Evolutionary conservation across 2,329 filamentous ascomycete species (phyloP).

Genomic region (Botrytis fragariae): DNA sequence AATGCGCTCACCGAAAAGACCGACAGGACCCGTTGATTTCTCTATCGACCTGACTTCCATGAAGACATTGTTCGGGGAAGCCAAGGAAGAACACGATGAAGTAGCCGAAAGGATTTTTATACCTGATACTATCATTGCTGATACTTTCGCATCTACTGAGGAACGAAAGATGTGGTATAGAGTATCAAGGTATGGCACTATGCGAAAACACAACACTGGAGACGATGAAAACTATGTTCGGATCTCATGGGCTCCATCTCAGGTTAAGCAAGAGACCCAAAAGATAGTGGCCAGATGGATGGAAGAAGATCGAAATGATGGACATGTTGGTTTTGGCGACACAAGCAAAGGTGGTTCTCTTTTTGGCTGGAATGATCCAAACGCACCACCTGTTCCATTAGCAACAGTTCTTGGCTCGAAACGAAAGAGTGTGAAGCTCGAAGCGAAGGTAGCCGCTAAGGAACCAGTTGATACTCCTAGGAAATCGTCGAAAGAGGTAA

Average conservation of each 20-base stretch:
- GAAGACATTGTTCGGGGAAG: conserved; percentile 34
- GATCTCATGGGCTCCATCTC: conserved; percentile 56
- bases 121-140: conserved; percentile 37
- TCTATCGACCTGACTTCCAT: conserved; percentile 31
- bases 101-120: conserved; percentile 33
- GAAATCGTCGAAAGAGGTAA: conserved; percentile 33
- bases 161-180: conserved; percentile 66
- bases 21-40: conserved; percentile 31
- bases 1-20: conserved; percentile 5
- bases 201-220: conserved; percentile 54
- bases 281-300: conserved; percentile 64
- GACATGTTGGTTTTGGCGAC: conserved; percentile 48
- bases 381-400: conserved; percentile 50
- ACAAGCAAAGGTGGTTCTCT: conserved; percentile 48
- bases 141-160: conserved; percentile 53
- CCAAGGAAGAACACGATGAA: conserved; percentile 23
- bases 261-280: conserved; percentile 52
- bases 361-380: conserved; percentile 60
- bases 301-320: conserved; percentile 60
- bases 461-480: conserved; percentile 28
- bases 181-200: conserved; percentile 58
- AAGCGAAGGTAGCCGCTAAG: conserved; percentile 15
- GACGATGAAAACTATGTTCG: conserved; percentile 60
- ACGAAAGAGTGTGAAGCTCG: conserved; percentile 25
- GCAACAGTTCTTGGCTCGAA: conserved; percentile 31